phyloP scores from a whole-genome alignment of 2,329 filamentous ascomycete species.

The Colletotrichum lupini region DNA sequence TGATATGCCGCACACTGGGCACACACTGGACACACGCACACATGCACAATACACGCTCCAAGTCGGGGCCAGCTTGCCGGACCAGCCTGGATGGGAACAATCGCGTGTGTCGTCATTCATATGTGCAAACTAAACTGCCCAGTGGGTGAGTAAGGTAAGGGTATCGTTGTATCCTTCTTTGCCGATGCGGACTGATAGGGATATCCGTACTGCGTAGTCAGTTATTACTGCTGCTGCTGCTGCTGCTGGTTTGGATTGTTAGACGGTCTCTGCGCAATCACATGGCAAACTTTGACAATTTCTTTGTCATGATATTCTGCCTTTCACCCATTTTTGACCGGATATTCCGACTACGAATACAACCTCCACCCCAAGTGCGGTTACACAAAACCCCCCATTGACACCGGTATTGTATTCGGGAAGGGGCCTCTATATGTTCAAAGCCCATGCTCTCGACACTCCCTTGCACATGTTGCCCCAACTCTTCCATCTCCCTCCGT shows the following conservation, averaged over 20 bases:
- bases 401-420: neutral
- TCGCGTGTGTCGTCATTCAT: neutral
- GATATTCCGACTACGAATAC: neutral
- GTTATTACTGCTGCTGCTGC: neutral
- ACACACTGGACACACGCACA: no score
- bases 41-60: no score
- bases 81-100: neutral
- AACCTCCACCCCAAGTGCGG: neutral
- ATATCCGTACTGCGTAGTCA: no score
- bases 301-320: neutral
- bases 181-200: neutral
- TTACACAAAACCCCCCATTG: neutral
- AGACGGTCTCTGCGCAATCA: neutral
- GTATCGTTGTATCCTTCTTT: neutral
- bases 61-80: no score
- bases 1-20: conserved; percentile 3
- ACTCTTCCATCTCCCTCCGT: no score
- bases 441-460: neutral
- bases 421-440: neutral
- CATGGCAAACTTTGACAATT: neutral
- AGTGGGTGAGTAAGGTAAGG: neutral
- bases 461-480: neutral
- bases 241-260: neutral
- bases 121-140: no score
- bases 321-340: neutral